Percentiles rank a stretch among this genome's conserved stretches.
Conservation (phyloP, 495 filamentous ascomycete genomes). For the Neurospora sp. region DNA sequence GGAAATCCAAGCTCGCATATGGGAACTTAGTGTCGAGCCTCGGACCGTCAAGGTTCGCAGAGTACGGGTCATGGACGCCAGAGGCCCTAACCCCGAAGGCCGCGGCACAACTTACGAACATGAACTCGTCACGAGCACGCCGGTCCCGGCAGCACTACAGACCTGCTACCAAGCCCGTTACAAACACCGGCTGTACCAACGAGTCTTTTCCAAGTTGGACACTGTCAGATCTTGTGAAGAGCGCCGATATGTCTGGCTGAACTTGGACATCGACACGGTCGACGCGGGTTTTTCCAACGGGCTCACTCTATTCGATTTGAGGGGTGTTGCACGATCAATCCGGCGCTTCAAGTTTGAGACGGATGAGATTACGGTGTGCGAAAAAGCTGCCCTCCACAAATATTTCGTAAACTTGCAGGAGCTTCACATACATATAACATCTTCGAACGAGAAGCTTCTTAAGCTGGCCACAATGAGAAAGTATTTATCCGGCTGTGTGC, state of each 20-base stretch:
- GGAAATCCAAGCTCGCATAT: background rate
- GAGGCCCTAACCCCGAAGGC: background rate
- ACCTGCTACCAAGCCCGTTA: background rate
- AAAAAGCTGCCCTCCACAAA: background rate
- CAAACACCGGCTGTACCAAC: background rate
- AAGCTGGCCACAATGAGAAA: background rate
- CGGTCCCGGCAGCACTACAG: background rate
- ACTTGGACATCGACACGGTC: background rate
- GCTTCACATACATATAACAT: background rate
- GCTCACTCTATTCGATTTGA: fast-evolving
- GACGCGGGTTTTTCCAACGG: background rate
- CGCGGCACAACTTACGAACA: background rate
- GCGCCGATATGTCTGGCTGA: background rate
- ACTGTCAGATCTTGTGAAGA: background rate
- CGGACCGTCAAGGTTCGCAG: background rate
- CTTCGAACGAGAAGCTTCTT: background rate
- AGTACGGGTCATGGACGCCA: background rate
- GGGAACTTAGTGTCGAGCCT: background rate
- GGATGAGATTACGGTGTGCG: background rate
- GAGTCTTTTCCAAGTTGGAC: background rate
- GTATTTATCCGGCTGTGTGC: background rate
- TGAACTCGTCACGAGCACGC: background rate
- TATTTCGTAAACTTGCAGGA: background rate
- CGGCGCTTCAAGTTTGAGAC: background rate
- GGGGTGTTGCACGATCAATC: background rate